Evolutionary conservation across 305 asterid genomes (phyloP).

Genomic region (Salvia sclarea): DNA sequence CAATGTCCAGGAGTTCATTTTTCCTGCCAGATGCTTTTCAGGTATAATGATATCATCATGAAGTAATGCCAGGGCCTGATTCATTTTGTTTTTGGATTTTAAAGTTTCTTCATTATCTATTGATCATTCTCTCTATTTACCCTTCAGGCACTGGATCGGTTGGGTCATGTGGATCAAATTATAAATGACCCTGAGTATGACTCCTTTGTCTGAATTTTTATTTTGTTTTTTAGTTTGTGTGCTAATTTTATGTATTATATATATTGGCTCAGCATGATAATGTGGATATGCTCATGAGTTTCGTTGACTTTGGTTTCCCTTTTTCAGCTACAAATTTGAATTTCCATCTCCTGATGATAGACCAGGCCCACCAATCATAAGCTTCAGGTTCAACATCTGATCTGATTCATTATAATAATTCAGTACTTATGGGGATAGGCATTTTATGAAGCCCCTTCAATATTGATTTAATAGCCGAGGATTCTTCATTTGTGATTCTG

Average conservation of each 20-base stretch:
- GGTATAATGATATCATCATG: constrained; percentile 20
- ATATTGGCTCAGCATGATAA: constrained; percentile 8
- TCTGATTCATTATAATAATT: constrained; percentile 21
- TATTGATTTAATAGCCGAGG: constrained; percentile 26
- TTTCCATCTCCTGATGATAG: constrained; percentile 99
- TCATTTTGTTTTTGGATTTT: constrained; percentile 9
- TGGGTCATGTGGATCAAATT: constrained; percentile 86
- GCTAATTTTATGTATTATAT: constrained; percentile 19
- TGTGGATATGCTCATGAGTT: constrained; percentile 21
- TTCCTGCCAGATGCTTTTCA: constrained; percentile 19
- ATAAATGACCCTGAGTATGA: constrained; percentile 95
- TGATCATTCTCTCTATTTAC: constrained; percentile 31
- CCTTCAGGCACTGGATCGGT: constrained; percentile 84
- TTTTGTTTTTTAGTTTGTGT: constrained; percentile 22
- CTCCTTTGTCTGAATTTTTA: constrained; percentile 24
- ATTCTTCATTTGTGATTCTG: constrained; percentile 15
- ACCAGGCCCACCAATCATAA: constrained; percentile 96
- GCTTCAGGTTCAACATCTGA: constrained; percentile 76
- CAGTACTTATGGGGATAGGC: constrained; percentile 19
- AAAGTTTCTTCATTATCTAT: constrained; percentile 2
- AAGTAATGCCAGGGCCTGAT: constrained; percentile 5
- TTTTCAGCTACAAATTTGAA: constrained; percentile 92
- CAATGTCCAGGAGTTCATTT: constrained; percentile 13
- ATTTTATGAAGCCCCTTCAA: constrained; percentile 14
- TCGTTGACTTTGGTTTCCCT: constrained; percentile 27